phyloP scores from a whole-genome alignment of 2,329 filamentous ascomycete species.

The Claviceps monticola region DNA sequence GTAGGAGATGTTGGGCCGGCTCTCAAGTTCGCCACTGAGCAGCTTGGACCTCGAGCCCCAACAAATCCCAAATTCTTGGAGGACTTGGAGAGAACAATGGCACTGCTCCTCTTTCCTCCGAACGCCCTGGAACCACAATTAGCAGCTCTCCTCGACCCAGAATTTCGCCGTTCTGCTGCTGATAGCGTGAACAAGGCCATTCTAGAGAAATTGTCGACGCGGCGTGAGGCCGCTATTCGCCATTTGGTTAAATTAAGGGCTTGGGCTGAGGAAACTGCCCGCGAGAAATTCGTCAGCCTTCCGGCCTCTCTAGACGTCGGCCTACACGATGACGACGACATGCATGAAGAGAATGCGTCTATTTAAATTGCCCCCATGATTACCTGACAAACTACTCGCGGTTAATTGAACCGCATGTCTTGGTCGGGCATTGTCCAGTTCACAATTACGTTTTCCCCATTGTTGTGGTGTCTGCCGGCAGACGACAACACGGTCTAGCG shows the following conservation, averaged over 20 bases:
- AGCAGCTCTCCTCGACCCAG: conserved; percentile 62
- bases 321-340: conserved; percentile 25
- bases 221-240: conserved; percentile 68
- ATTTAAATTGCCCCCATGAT: conserved; percentile 32
- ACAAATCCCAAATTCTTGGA: conserved; percentile 69
- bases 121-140: conserved; percentile 66
- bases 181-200: conserved; percentile 83
- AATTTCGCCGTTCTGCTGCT: conserved; percentile 71
- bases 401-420: not conserved
- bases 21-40: conserved; percentile 72
- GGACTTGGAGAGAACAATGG: conserved; percentile 86
- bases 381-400: conserved; percentile 22
- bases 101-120: conserved; percentile 75
- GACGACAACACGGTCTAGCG: not conserved
- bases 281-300: conserved; percentile 17
- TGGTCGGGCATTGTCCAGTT: not conserved
- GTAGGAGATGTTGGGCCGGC: conserved; percentile 63
- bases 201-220: conserved; percentile 54
- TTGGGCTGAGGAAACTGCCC: conserved; percentile 64
- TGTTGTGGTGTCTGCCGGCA: not conserved
- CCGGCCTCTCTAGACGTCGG: conserved; percentile 24
- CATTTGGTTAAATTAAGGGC: conserved; percentile 68
- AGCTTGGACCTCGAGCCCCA: conserved; percentile 76
- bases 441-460: not conserved
- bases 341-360: conserved; percentile 12